Base-by-base conservation (phyloP, 2,329 filamentous ascomycete species). In the Pseudogymnoascus sp. region DNA sequence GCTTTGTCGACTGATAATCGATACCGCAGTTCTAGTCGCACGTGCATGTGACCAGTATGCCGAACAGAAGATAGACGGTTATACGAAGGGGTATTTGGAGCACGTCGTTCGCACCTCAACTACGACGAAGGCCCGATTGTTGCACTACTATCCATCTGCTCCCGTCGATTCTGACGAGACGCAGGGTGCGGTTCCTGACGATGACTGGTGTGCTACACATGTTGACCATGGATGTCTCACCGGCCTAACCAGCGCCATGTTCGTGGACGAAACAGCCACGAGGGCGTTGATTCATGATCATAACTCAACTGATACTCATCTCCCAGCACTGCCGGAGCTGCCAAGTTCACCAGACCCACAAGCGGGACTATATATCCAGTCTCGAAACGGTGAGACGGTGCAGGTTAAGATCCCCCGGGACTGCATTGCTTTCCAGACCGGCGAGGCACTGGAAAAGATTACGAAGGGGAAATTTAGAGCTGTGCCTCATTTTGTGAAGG, bases 381-480 rank as follows among this genome's bases (percentile, higher is more conserved):
- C 92, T 31, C 88, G 95, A 51, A 85, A 86, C 0, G 92, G 91
- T 1, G 80, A 88, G 65, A 88, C 90, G 1, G 89, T 93, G n/a
- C 95, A 98, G 76, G 92, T 98, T 69, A 87, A 88, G 73, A 97
- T 99, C 68, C 95, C 93, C 1, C 83, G 87, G 45, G 92, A 96
- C 73, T 95, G 92, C 75, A 88, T 99, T 61, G 95, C 91, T 0
- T 99, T 99, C 75, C 93, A 99, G 80, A 99, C 93, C 0, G 95
- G 93, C 1, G 92, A 97, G 78, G 89, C 93, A 0, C 80, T 99
- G 61, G 89, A 98, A 77, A 82, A 91, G 65, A 97, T 99, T 73
- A 98, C 93, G 0, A 80, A 84, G n/a, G 95, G 95, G 8, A 87
- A 85, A 72, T 96, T 99, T 80, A 91, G 89, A 77, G 95, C 95